Evolutionary conservation across 2,329 filamentous ascomycete genomes (phyloP).

Genomic region (Hirsutella rhossiliensis): DNA sequence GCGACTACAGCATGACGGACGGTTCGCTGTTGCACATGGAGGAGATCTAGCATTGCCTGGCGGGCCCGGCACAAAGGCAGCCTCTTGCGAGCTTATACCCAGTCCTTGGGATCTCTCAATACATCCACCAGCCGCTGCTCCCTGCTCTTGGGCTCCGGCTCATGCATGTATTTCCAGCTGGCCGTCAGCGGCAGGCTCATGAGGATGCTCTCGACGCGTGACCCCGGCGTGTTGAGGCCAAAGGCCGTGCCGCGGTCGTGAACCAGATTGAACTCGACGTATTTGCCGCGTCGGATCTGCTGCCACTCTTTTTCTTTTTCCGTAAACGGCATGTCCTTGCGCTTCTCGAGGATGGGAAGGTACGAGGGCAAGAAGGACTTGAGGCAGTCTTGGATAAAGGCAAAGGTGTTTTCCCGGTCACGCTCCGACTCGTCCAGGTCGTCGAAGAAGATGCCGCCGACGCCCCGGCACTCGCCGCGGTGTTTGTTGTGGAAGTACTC

Average conservation of each 20-base stretch:
- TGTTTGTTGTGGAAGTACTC: slow-evolving; percentile 95
- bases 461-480: slow-evolving; percentile 70
- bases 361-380: slow-evolving; percentile 85
- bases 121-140: slow-evolving; percentile 75
- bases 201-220: slow-evolving; percentile 88
- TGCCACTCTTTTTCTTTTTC: slow-evolving; percentile 91
- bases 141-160: slow-evolving; percentile 58
- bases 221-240: slow-evolving; percentile 82
- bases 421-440: slow-evolving; percentile 82
- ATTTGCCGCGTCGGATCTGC: slow-evolving; percentile 83
- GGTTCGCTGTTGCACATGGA: background rate
- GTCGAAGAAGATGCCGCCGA: slow-evolving; percentile 98
- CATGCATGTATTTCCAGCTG: slow-evolving; percentile 92
- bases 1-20: background rate
- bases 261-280: slow-evolving; percentile 97
- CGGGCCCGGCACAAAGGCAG: background rate
- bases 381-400: slow-evolving; percentile 76
- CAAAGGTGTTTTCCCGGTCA: slow-evolving; percentile 79
- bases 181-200: slow-evolving; percentile 95
- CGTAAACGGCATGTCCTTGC: slow-evolving; percentile 87
- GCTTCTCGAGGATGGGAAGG: slow-evolving; percentile 71
- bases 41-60: background rate
- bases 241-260: slow-evolving; percentile 94
- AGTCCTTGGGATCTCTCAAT: slow-evolving; percentile 51
- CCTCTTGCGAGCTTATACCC: slow-evolving; percentile 34